A percentile compares a stretch with the other conserved stretches of the same genome.
These are phyloP conservation scores for Abrus precatorius DNA, from an alignment of 306 rosid genomes.

Conservation along the genomic window DNA sequence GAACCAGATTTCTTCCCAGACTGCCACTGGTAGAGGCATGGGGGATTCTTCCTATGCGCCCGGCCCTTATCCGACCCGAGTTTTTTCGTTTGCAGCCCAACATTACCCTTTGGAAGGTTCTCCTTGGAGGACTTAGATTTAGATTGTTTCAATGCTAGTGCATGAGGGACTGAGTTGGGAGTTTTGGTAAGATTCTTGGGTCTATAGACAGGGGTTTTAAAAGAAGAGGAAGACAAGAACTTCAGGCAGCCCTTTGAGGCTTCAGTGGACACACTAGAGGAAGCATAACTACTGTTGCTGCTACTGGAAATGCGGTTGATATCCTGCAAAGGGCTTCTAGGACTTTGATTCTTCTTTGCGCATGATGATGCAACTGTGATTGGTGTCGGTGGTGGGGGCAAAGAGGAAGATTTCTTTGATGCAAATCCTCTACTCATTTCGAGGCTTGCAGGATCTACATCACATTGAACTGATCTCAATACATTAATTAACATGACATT, in stretches of 20 bases:
- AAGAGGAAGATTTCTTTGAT: constrained; percentile 60
- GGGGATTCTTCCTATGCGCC: constrained; percentile 54
- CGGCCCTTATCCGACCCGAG: constrained; percentile 40
- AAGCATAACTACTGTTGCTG: constrained; percentile 58
- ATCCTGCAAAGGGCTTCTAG: constrained; percentile 67
- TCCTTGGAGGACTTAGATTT: constrained; percentile 58
- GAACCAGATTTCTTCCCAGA: constrained; percentile 62
- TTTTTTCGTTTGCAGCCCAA: constrained; percentile 44
- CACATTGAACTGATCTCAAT: constrained; percentile 41
- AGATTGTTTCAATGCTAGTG: constrained; percentile 46
- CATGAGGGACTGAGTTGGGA: constrained; percentile 61
- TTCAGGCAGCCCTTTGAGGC: constrained; percentile 80
- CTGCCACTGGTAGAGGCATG: constrained; percentile 73
- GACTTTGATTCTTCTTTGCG: constrained; percentile 50
- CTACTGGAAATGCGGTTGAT: constrained; percentile 56
- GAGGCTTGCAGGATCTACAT: constrained; percentile 45
- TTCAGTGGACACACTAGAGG: constrained; percentile 65
- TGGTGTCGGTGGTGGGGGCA: constrained; percentile 52
- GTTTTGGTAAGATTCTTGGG: constrained; percentile 53
- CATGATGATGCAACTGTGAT: constrained; percentile 38
- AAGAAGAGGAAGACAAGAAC: constrained; percentile 67
- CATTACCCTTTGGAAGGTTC: constrained; percentile 53
- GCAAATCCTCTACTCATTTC: constrained; percentile 66
- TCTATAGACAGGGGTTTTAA: constrained; percentile 55
- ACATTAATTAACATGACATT: constrained; percentile 31